Conservation (phyloP, 176 grass and related monocot genomes). For the Oropetium thomaeum region DNA sequence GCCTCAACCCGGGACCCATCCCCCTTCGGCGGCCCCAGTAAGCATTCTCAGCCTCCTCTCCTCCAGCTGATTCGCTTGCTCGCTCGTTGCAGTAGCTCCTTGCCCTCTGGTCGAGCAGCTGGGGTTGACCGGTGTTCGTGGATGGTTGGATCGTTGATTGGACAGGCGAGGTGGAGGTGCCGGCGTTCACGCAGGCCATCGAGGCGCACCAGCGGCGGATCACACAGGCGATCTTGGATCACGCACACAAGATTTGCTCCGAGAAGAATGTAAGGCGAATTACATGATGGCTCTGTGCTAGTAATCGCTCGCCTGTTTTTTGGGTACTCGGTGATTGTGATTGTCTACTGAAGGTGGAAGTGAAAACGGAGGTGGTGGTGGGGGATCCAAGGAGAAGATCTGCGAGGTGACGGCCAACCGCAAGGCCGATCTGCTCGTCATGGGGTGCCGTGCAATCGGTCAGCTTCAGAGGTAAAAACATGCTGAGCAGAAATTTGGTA, state of each 20-base stretch:
- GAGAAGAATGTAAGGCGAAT: too few species aligned
- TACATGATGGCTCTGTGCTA: neutral
- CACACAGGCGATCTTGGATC: too few species aligned
- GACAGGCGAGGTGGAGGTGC: conserved; percentile 75
- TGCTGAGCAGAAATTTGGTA: neutral
- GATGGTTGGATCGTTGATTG: neutral
- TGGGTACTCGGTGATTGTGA: neutral
- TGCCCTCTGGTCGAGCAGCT: neutral
- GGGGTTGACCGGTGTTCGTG: conserved; percentile 17
- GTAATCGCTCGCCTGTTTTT: neutral
- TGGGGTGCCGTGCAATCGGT: conserved; percentile 83
- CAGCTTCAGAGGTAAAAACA: conserved; percentile 64
- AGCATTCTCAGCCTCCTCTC: neutral
- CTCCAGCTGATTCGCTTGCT: too few species aligned
- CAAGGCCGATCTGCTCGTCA: conserved; percentile 84
- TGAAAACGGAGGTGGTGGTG: conserved; percentile 82
- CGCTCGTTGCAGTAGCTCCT: neutral
- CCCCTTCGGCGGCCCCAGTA: conserved; percentile 93
- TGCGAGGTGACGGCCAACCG: conserved; percentile 58
- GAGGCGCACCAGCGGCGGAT: conserved; percentile 84
- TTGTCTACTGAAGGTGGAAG: conserved; percentile 54
- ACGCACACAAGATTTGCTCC: too few species aligned
- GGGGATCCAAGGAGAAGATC: conserved; percentile 96
- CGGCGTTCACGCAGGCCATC: conserved; percentile 86
- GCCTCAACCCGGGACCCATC: conserved; percentile 79